Conservation (phyloP, 2,329 filamentous ascomycete genomes). For the Fusarium napiforme region DNA sequence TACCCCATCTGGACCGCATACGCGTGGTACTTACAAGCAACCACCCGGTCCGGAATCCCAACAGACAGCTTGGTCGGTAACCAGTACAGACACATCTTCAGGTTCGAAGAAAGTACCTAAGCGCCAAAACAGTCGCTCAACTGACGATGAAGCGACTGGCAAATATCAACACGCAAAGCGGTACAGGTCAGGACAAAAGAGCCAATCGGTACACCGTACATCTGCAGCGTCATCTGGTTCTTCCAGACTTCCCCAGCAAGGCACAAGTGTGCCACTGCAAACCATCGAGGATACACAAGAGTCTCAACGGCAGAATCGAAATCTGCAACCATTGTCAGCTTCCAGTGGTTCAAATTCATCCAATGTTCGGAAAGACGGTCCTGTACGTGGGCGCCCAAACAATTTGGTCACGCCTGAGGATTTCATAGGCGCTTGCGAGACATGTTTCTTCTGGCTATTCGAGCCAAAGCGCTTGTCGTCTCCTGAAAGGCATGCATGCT, state of each 20-base stretch:
- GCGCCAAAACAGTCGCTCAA: conserved; percentile 31
- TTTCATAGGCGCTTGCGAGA: conserved; percentile 16
- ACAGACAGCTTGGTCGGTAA: conserved; percentile 1
- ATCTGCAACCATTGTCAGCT: background rate
- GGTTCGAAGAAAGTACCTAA: conserved; percentile 24
- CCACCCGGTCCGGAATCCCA: background rate
- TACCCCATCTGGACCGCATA: background rate
- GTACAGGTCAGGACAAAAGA: background rate
- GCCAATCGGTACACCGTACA: background rate
- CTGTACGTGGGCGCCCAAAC: background rate
- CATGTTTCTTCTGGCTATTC: conserved; percentile 29
- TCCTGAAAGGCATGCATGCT: conserved; percentile 24
- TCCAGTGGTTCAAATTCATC: background rate
- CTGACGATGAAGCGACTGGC: conserved; percentile 18
- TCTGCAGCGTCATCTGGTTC: background rate
- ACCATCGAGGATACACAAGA: background rate
- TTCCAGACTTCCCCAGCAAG: background rate
- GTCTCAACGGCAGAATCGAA: background rate
- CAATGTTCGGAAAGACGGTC: background rate
- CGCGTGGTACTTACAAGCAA: conserved; percentile 3
- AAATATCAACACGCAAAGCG: conserved; percentile 13
- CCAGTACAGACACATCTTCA: conserved; percentile 7
- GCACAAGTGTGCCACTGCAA: background rate
- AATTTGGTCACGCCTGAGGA: conserved; percentile 2
- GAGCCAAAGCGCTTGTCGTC: conserved; percentile 11